Evolutionary conservation across 225 moss, liverwort and hornwort species (phyloP).

Genomic region (Antitrichia curtipendula): DNA sequence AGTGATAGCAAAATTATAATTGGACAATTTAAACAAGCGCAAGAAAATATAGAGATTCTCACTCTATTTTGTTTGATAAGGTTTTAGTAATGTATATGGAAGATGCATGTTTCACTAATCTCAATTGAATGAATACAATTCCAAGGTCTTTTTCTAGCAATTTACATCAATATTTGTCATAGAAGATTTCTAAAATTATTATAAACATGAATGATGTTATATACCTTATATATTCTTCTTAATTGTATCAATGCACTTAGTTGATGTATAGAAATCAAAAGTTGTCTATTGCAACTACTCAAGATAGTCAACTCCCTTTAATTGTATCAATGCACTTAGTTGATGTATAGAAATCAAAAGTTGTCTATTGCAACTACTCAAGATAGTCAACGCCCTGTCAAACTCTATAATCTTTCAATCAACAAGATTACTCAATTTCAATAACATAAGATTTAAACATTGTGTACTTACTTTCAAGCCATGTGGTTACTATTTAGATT

Average conservation of each 20-base stretch:
- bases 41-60: neutral
- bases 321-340: neutral
- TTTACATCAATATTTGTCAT: neutral
- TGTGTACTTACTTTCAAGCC: neutral
- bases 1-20: neutral
- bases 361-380: neutral
- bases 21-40: neutral
- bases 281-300: neutral
- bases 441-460: accelerated
- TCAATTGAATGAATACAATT: neutral
- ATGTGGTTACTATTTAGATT: no score
- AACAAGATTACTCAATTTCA: neutral
- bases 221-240: neutral
- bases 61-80: accelerated
- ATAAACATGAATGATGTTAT: no score
- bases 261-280: neutral
- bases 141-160: neutral
- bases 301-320: no score
- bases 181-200: neutral
- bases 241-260: neutral
- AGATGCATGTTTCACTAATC: neutral
- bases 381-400: accelerated
- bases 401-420: neutral
- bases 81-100: neutral
- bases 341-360: neutral